phyloP scores from a whole-genome alignment of 768 basidiomycete species.

The Amanita pseudoporphyria region DNA sequence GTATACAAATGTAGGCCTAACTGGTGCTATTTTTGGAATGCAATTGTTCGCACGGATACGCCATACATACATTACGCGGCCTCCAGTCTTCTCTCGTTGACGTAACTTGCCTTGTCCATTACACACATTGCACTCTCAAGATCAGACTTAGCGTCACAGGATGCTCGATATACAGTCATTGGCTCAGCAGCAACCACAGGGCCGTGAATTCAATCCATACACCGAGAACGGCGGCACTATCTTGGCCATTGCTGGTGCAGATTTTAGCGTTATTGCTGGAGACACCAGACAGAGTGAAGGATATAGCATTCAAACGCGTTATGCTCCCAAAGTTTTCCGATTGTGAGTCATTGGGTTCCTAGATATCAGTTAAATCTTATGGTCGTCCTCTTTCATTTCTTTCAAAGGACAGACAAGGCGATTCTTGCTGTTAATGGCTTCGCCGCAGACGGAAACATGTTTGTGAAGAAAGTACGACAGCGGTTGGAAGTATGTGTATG shows the following conservation, averaged over 20 bases:
- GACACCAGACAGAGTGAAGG: conserved; percentile 97
- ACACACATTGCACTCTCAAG: neutral
- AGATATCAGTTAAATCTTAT: conserved; percentile 6
- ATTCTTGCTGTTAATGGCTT: conserved; percentile 96
- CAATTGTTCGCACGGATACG: conserved; percentile 32
- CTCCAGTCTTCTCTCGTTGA: conserved; percentile 10
- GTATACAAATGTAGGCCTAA: too few relatives aligned
- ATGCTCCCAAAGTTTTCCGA: conserved; percentile 91
- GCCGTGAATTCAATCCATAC: conserved; percentile 80
- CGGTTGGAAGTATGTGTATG: conserved; percentile 66
- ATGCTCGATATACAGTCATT: conserved; percentile 32
- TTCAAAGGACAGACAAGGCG: conserved; percentile 75
- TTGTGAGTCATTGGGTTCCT: conserved; percentile 48
- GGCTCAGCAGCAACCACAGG: conserved; percentile 30
- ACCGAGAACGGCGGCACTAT: conserved; percentile 93
- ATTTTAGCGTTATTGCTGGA: conserved; percentile 91
- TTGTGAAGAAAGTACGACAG: conserved; percentile 94
- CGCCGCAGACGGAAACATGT: conserved; percentile 94
- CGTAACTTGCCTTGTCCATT: conserved; percentile 18
- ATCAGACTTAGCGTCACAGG: conserved; percentile 11
- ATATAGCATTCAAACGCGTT: conserved; percentile 96
- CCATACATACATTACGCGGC: conserved; percentile 35
- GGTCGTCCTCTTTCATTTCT: conserved; percentile 1
- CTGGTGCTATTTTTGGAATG: neutral
- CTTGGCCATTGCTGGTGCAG: conserved; percentile 87